phyloP scores from a whole-genome alignment of 495 filamentous ascomycete species.

The Penicillium samsonianum region DNA sequence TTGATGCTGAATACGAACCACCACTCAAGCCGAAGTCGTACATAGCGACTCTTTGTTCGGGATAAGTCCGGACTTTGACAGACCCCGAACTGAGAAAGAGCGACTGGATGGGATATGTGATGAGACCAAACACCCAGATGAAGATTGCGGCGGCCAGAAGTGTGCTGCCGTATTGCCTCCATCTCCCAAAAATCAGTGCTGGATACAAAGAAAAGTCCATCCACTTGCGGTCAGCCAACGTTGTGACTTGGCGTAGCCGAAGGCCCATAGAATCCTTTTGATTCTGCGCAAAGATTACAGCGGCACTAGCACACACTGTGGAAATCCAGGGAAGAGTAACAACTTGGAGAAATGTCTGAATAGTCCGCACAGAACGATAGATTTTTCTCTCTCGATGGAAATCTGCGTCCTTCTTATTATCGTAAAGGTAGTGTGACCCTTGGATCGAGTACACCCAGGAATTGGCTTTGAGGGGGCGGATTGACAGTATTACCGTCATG shows the following conservation, averaged over 20 bases:
- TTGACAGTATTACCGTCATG: not conserved
- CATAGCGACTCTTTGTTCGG: not conserved
- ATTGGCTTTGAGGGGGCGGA: not conserved
- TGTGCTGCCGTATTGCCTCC: not conserved
- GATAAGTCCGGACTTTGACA: not conserved
- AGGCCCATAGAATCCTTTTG: conserved; percentile 20
- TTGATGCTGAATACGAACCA: not conserved
- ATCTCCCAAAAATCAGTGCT: not conserved
- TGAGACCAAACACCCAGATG: not conserved
- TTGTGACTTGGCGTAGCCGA: conserved; percentile 26
- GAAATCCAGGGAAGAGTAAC: conserved; percentile 24
- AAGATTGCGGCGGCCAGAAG: not conserved
- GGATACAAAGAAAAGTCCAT: conserved; percentile 15
- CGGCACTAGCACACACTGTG: conserved; percentile 27
- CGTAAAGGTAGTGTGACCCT: not conserved
- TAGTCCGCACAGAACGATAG: not conserved
- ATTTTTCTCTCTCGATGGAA: not conserved
- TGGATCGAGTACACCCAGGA: not conserved
- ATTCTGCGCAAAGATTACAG: conserved; percentile 27
- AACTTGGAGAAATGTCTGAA: not conserved
- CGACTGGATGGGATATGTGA: not conserved
- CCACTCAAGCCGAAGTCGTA: not conserved
- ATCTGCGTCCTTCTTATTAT: not conserved
- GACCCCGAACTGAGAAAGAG: not conserved
- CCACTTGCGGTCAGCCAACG: conserved; percentile 27